phyloP scores from a whole-genome alignment of 129 eudicot species.

The Helianthus tuberosus region DNA sequence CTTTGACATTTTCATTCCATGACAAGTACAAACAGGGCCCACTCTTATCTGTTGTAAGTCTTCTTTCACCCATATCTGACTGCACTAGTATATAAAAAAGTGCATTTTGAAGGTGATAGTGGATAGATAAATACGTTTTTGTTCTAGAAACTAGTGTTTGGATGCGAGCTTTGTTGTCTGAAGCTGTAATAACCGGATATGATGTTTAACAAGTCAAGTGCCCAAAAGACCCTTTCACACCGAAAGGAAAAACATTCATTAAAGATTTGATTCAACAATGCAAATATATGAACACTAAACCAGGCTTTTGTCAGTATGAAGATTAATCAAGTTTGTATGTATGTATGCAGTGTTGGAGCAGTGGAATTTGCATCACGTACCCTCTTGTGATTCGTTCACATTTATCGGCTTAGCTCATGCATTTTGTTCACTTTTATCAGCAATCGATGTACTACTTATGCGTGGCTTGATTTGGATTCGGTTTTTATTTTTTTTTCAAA shows the following conservation, averaged over 20 bases:
- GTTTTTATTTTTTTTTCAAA: background rate
- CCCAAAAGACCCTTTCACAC: background rate
- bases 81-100: background rate
- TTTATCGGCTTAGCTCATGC: constrained; percentile 56
- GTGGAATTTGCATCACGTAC: constrained; percentile 89
- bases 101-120: constrained; percentile 2
- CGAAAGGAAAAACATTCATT: background rate
- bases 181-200: background rate
- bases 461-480: background rate
- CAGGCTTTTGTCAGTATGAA: background rate
- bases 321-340: constrained; percentile 20
- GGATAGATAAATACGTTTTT: background rate
- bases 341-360: constrained; percentile 87
- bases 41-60: constrained; percentile 86
- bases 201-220: background rate
- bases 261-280: background rate
- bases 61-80: constrained; percentile 10
- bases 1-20: constrained; percentile 79
- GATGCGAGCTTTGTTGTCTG: background rate
- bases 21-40: constrained; percentile 93
- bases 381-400: constrained; percentile 85
- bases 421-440: constrained; percentile 13
- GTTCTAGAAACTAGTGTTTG: constrained; percentile 13
- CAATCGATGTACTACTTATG: background rate
- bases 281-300: constrained; percentile 4